Conservation (phyloP, 805 yeast species). For the Candida vaughaniae region DNA sequence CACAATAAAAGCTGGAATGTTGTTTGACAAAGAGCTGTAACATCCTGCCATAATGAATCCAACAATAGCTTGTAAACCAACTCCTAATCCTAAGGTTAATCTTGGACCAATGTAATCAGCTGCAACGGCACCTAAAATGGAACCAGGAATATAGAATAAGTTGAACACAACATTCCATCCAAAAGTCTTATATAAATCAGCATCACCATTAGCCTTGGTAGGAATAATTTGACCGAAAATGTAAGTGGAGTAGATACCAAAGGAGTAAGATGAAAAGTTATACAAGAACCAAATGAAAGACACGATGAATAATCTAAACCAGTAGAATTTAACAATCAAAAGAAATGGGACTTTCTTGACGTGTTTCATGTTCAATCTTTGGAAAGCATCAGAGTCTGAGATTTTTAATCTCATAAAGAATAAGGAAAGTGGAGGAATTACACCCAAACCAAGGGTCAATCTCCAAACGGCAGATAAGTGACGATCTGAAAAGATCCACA, state of each 20-base stretch:
- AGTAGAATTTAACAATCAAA: constrained; percentile 72
- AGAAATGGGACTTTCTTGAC: constrained; percentile 60
- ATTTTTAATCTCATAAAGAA: constrained; percentile 76
- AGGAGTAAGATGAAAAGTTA: constrained; percentile 85
- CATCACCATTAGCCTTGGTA: constrained; percentile 26
- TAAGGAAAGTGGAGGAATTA: constrained; percentile 77
- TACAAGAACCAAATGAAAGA: constrained; percentile 87
- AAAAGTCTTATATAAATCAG: constrained; percentile 67
- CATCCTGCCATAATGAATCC: constrained; percentile 84
- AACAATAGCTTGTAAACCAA: constrained; percentile 67
- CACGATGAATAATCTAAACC: constrained; percentile 73
- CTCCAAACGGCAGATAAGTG: constrained; percentile 89
- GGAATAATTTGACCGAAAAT: constrained; percentile 62
- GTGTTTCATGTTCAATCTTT: constrained; percentile 65
- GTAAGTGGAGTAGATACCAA: constrained; percentile 77
- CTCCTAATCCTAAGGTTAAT: constrained; percentile 68
- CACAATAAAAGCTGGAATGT: constrained; percentile 78
- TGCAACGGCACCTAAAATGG: constrained; percentile 78
- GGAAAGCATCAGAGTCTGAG: constrained; percentile 70
- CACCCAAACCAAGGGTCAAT: constrained; percentile 85
- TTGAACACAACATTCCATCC: constrained; percentile 93
- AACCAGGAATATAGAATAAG: constrained; percentile 86
- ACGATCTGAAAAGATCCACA: constrained; percentile 74
- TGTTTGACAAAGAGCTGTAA: constrained; percentile 51
- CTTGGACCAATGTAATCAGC: constrained; percentile 95